Conservation (phyloP, 768 basidiomycete genomes). For the Collybiopsis confluens region DNA sequence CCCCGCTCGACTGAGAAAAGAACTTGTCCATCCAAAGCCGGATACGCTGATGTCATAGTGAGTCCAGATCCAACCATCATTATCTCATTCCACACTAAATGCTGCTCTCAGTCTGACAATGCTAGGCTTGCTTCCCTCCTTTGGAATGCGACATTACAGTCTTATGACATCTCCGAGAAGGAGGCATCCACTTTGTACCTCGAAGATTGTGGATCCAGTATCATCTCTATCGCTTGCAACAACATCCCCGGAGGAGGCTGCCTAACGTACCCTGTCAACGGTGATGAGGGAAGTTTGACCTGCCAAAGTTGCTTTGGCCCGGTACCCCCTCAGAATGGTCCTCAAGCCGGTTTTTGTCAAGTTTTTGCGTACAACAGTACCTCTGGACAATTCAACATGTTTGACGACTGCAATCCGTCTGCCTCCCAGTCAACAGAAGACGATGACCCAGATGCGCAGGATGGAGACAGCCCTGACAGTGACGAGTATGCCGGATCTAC, state of each 20-base stretch:
- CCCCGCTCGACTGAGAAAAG: not conserved
- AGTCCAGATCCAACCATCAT: not conserved
- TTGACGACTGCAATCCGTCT: not conserved
- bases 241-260: constrained; percentile 1
- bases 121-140: not conserved
- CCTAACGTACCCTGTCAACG: not conserved
- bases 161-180: not conserved
- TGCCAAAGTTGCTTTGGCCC: not conserved
- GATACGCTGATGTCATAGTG: constrained; percentile 2
- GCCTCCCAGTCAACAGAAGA: not conserved
- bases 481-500: not conserved
- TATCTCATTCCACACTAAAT: not conserved
- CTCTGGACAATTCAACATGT: not conserved
- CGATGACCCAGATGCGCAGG: not conserved
- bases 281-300: not conserved
- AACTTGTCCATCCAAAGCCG: not conserved
- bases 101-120: not conserved
- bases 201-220: not conserved
- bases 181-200: not conserved
- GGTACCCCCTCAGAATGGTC: not conserved
- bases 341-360: not conserved
- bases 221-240: not conserved
- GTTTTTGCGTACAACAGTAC: not conserved
- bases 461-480: not conserved
- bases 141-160: not conserved